Evolutionary conservation across 2,329 filamentous ascomycete genomes (phyloP).

Genomic region (Stemphylium lycopersici): DNA sequence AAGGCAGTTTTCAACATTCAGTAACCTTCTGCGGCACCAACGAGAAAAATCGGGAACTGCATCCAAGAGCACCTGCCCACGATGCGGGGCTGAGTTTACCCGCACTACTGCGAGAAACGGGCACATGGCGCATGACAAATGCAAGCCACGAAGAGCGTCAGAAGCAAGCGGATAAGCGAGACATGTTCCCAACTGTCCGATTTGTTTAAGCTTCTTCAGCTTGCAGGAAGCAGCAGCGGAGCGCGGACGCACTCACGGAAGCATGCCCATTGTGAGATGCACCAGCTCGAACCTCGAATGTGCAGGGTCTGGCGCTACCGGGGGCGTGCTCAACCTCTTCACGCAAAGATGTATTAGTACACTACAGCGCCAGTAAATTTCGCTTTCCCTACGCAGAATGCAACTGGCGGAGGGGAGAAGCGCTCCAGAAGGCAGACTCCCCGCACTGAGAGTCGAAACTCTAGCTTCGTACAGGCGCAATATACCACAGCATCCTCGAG

Average conservation of each 20-base stretch:
- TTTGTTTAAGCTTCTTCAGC: neutral
- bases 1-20: conserved; percentile 93
- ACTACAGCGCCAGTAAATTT: neutral
- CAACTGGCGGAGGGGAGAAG: neutral
- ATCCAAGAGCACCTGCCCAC: conserved; percentile 84
- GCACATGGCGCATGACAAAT: conserved; percentile 86
- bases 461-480: neutral
- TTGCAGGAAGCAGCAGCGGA: neutral
- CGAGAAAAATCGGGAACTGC: conserved; percentile 93
- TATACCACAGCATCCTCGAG: neutral
- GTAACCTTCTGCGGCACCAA: conserved; percentile 90
- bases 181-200: neutral
- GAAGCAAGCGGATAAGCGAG: conserved; percentile 36
- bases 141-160: conserved; percentile 71
- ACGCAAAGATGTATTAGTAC: neutral
- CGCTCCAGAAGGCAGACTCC: neutral
- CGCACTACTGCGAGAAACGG: conserved; percentile 87
- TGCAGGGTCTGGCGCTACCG: neutral
- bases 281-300: neutral
- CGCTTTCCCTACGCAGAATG: neutral
- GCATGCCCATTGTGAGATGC: neutral
- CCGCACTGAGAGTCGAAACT: neutral
- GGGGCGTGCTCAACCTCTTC: neutral
- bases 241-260: neutral
- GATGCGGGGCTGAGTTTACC: conserved; percentile 93